Conservation (phyloP, 2,329 filamentous ascomycete species). For the Colletotrichum caudatum region DNA sequence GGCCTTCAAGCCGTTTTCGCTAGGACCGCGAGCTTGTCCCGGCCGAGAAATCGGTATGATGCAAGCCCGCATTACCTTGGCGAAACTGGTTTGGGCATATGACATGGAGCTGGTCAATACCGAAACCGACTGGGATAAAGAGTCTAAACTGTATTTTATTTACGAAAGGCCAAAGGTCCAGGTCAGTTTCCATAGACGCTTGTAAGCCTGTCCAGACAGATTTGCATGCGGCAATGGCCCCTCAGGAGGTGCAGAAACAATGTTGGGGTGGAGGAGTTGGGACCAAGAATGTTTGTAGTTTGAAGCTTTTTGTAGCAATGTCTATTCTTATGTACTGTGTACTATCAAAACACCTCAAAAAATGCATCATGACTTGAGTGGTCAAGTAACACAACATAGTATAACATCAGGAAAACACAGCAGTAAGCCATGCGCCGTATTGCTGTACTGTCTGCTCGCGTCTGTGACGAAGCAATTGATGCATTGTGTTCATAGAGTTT, state of each 20-base stretch:
- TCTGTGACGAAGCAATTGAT: too few relatives aligned
- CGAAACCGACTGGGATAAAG: not conserved
- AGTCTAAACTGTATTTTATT: not conserved
- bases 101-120: not conserved
- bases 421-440: too few relatives aligned
- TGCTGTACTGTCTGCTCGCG: too few relatives aligned
- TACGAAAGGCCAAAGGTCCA: not conserved
- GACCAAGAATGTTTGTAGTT: too few relatives aligned
- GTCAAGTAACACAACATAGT: too few relatives aligned
- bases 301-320: too few relatives aligned
- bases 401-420: too few relatives aligned
- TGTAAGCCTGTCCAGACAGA: not conserved
- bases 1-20: not conserved
- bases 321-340: too few relatives aligned
- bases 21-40: not conserved
- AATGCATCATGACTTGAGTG: too few relatives aligned
- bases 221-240: not conserved
- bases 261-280: not conserved
- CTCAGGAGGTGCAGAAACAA: not conserved
- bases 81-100: not conserved
- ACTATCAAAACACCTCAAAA: not conserved
- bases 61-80: not conserved
- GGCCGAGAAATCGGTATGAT: not conserved
- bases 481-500: too few relatives aligned
- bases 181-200: not conserved